Percentiles rank a stretch among this genome's conserved stretches.
phyloP scores from a whole-genome alignment of 129 eudicot species.

The Centaurea solstitialis region DNA sequence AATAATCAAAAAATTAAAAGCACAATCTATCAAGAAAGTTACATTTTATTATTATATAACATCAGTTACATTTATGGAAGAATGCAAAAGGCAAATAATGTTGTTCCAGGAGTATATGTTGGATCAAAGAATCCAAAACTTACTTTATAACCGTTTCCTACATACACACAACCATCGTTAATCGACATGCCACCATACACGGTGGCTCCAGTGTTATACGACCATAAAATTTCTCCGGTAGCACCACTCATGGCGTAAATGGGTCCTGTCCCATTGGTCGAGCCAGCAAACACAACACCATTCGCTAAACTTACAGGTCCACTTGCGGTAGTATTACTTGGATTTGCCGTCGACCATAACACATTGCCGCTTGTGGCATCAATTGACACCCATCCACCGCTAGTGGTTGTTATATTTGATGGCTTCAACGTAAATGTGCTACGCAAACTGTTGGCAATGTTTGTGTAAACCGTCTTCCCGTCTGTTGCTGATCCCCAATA shows the following conservation, averaged over 20 bases:
- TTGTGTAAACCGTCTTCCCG: conserved; percentile 54
- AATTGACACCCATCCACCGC: conserved; percentile 80
- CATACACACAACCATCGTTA: conserved; percentile 57
- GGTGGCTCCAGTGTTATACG: conserved; percentile 60
- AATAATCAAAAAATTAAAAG: neutral
- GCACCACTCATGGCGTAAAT: conserved; percentile 68
- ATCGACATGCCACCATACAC: conserved; percentile 72
- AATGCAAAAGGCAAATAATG: conserved; percentile 59
- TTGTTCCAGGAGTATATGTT: conserved; percentile 46
- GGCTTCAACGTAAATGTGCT: conserved; percentile 54
- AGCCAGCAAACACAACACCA: conserved; percentile 73
- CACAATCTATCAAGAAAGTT: neutral
- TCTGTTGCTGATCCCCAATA: conserved; percentile 79
- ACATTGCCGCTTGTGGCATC: conserved; percentile 57
- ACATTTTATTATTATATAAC: neutral
- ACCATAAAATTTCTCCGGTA: conserved; percentile 65
- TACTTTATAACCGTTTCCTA: conserved; percentile 63
- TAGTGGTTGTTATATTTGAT: conserved; percentile 44
- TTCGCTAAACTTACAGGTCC: conserved; percentile 70
- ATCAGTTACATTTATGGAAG: neutral
- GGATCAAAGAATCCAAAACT: conserved; percentile 35
- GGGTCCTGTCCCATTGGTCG: conserved; percentile 59
- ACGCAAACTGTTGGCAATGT: conserved; percentile 50
- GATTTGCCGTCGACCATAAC: conserved; percentile 72
- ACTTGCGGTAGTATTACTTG: conserved; percentile 53